These are phyloP conservation scores for Athelia sp. DNA, from an alignment of 1,284 basidiomycete genomes.

Conservation along the genomic window DNA sequence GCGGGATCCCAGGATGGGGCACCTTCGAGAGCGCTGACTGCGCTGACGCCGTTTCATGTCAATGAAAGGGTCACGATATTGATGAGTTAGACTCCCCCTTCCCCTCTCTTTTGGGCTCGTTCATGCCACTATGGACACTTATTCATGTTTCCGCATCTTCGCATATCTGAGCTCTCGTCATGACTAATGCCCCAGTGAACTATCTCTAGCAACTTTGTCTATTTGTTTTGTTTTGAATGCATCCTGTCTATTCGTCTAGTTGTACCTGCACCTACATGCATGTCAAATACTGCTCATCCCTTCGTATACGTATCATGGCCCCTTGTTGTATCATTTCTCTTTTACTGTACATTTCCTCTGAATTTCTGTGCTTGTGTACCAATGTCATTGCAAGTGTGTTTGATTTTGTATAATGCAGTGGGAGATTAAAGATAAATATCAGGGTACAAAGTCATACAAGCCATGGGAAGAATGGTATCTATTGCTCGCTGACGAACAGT, in stretches of 20 bases:
- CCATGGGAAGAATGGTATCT: background rate
- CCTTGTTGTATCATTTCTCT: background rate
- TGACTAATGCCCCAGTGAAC: too few relatives aligned
- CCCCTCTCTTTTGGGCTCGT: background rate
- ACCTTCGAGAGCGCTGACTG: background rate
- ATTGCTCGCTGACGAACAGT: slow-evolving; percentile 84
- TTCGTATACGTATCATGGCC: background rate
- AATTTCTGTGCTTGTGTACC: background rate
- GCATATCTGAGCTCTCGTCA: too few relatives aligned
- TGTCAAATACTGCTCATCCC: background rate
- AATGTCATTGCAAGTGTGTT: too few relatives aligned
- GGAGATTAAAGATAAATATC: background rate
- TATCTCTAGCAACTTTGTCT: too few relatives aligned
- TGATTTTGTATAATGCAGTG: too few relatives aligned
- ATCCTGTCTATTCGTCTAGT: too few relatives aligned
- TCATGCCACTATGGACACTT: too few relatives aligned
- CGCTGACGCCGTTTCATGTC: background rate
- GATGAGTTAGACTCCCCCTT: background rate
- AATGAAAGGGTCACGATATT: too few relatives aligned
- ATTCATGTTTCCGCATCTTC: too few relatives aligned
- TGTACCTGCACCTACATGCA: background rate
- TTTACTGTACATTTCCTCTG: background rate
- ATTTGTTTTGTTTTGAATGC: too few relatives aligned
- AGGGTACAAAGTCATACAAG: background rate
- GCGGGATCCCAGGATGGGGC: background rate